Evolutionary conservation across 768 basidiomycete genomes (phyloP).

Genomic region (Mycena alexandri): DNA sequence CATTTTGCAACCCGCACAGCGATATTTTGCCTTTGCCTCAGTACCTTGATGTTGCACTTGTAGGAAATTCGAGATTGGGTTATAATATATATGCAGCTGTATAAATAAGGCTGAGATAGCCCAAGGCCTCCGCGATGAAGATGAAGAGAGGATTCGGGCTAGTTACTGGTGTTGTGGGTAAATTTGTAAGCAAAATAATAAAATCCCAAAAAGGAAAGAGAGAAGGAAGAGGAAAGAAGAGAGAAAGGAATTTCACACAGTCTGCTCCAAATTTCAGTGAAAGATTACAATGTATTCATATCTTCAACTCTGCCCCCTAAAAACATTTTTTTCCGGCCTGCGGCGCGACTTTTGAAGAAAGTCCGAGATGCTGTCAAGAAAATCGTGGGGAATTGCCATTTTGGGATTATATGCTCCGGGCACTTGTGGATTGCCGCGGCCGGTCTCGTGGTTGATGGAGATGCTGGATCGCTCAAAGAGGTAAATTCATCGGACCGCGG

Average conservation of each 20-base stretch:
- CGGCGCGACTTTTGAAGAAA: not conserved
- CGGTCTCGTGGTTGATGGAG: conserved; percentile 14
- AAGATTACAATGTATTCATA: not conserved
- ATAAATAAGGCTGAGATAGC: no score
- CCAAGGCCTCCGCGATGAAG: no score
- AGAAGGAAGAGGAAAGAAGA: not conserved
- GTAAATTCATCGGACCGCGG: conserved; percentile 10
- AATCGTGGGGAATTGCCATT: conserved; percentile 23
- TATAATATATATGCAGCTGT: no score
- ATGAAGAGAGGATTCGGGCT: no score
- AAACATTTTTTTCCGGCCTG: not conserved
- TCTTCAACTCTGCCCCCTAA: not conserved
- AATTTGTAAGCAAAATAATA: conserved; percentile 7
- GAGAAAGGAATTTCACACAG: not conserved
- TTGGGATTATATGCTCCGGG: conserved; percentile 20
- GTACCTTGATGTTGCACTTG: no score
- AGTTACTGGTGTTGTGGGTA: conserved; percentile 22
- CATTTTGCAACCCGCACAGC: no score
- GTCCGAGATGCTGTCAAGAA: conserved; percentile 7
- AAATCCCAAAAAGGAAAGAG: no score
- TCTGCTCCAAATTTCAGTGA: not conserved
- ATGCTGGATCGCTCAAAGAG: conserved; percentile 11
- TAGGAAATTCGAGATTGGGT: no score
- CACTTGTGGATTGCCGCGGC: conserved; percentile 7
- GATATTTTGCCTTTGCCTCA: no score